Evolutionary conservation across 169 alveolate species (phyloP), one percentile per base, ranked within the genome.

Genomic region (Plasmodium berghei): DNA sequence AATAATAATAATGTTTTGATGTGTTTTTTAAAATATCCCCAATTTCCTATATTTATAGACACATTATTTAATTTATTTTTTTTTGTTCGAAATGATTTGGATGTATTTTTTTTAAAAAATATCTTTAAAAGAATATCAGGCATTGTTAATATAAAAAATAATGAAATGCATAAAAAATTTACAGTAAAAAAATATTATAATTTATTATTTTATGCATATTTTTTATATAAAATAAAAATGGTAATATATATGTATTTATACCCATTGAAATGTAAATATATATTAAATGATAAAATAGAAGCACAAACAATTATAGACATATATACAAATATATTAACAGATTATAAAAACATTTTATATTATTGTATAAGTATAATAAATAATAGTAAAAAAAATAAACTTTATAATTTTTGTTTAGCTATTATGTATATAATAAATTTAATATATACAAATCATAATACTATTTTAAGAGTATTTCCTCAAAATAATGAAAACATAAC

Each of bases 111-210:
- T 42, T 12, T 75, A 5, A 75, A 62, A 24, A 75, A 55, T 63
- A 20, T 75, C 1, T 75, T 48, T 46, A 75, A 75, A 63, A 75
- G 42, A 9, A 26, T 75, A 9, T 24, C 69, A 75, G 77, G 46
- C 6, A 0, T 63, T 0, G 4, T 75, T 26, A 22, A 22, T 26
- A 12, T 75, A 52, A 75, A 63, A 34, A 55, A 49, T 18, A 75
- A 24, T n/a, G 89, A 75, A 24, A 75, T 75, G 9, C 45, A 61
- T 28, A 61, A 67, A 75, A 75, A 52, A 9, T 75, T 75, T 63
- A 75, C 89, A 9, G 12, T 75, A 40, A 75, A 75, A 42, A 75
- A 75, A 52, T 75, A 75, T 63, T 75, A 75, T 56, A 69, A 42
- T 20, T 9, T 75, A 48, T 5, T 75, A 42, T 48, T 75, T 26